Percentiles rank a stretch among this genome's conserved stretches.
These are phyloP conservation scores for Blastocystis sp. DNA, from an alignment of 352 stramenopile genomes.

Conservation along the genomic window DNA sequence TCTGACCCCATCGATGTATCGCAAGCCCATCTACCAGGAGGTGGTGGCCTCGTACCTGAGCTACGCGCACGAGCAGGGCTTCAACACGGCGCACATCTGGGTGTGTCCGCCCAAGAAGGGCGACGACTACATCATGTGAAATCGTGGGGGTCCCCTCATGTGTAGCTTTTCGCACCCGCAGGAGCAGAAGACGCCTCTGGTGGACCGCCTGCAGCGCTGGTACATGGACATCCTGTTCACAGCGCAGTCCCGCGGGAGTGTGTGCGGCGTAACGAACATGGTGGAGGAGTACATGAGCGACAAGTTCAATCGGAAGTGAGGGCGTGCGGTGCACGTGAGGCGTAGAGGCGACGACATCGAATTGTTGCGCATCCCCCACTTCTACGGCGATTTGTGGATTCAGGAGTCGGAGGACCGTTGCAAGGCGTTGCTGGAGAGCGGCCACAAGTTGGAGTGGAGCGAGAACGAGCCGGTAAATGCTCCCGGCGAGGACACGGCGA, in stretches of 20 bases:
- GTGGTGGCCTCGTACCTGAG: slow-evolving; percentile 96
- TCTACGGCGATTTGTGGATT: slow-evolving; percentile 81
- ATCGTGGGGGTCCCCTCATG: neutral
- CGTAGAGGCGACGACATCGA: slow-evolving; percentile 84
- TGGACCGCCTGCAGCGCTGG: slow-evolving; percentile 94
- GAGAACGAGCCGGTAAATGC: neutral
- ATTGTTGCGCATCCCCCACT: slow-evolving; percentile 76
- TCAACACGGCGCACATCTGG: slow-evolving; percentile 97
- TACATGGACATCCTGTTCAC: slow-evolving; percentile 88
- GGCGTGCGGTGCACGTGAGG: slow-evolving; percentile 77
- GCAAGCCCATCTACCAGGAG: slow-evolving; percentile 98
- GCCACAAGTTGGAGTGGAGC: slow-evolving; percentile 79
- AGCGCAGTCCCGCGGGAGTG: slow-evolving; percentile 86
- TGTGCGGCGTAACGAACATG: slow-evolving; percentile 91
- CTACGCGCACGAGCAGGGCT: slow-evolving; percentile 93
- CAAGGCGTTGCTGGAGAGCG: slow-evolving; percentile 80
- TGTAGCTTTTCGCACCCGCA: slow-evolving; percentile 88
- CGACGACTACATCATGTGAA: slow-evolving; percentile 99
- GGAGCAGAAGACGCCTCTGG: slow-evolving; percentile 97
- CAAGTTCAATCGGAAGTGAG: slow-evolving; percentile 83
- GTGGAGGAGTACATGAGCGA: slow-evolving; percentile 91
- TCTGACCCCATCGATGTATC: slow-evolving; percentile 91
- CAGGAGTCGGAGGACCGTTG: slow-evolving; percentile 80
- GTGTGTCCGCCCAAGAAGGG: slow-evolving; percentile 97
- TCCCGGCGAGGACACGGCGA: too few species aligned